phyloP scores from a whole-genome alignment of 2,329 filamentous ascomycete genomes.

The Sarocladiaceae sp. region DNA sequence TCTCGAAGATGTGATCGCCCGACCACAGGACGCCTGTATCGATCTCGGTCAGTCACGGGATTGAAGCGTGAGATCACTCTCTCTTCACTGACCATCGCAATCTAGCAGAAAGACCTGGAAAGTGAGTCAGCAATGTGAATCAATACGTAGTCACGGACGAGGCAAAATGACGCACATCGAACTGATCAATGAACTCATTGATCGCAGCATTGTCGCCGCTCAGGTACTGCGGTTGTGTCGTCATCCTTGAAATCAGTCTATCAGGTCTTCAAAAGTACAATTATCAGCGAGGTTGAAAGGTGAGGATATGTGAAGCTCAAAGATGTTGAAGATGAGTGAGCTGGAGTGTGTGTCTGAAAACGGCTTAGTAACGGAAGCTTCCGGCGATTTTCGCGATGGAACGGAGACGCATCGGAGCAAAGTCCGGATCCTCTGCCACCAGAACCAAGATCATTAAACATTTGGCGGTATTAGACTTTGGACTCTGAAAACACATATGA shows the following conservation, averaged over 20 bases:
- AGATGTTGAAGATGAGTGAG: background rate
- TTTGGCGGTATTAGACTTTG: background rate
- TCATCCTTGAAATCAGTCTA: slow-evolving; percentile 18
- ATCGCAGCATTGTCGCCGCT: slow-evolving; percentile 76
- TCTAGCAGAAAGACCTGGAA: slow-evolving; percentile 85
- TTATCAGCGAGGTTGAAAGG: too few species aligned
- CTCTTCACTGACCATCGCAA: slow-evolving; percentile 79
- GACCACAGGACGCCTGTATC: slow-evolving; percentile 95
- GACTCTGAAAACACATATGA: background rate
- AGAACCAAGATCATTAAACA: background rate
- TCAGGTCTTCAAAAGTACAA: too few species aligned
- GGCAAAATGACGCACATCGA: slow-evolving; percentile 67
- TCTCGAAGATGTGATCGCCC: slow-evolving; percentile 83
- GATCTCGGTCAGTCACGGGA: too few species aligned
- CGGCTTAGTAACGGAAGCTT: background rate
- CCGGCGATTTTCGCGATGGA: background rate
- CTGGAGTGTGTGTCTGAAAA: background rate
- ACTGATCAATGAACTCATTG: slow-evolving; percentile 79
- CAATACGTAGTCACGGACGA: background rate
- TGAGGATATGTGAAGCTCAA: background rate
- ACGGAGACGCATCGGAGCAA: background rate
- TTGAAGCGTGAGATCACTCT: too few species aligned
- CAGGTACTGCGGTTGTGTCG: slow-evolving; percentile 54
- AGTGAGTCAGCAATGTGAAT: background rate
- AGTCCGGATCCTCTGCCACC: background rate